Conservation (phyloP, 139 green algal species). For the Closterium sp. region DNA sequence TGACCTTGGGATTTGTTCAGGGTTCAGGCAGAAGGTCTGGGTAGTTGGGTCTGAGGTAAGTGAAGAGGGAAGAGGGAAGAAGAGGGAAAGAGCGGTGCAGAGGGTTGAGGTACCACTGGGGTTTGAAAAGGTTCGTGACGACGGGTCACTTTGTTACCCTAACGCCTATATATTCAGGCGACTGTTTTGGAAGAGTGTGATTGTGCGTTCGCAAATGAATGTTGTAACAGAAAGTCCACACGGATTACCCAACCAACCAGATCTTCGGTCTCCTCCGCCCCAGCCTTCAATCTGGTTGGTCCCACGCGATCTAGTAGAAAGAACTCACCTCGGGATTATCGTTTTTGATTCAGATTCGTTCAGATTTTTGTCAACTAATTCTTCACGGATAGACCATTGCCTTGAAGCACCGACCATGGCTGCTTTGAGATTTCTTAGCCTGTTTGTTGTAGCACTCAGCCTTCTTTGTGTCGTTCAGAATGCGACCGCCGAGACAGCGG, state of each 20-base stretch:
- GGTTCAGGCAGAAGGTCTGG: background rate
- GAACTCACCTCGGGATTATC: background rate
- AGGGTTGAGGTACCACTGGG: background rate
- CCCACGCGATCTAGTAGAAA: background rate
- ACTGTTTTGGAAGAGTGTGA: too few species aligned
- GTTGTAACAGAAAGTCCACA: background rate
- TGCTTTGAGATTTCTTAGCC: background rate
- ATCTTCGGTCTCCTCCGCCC: background rate
- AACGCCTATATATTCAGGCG: too few species aligned
- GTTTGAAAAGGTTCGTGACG: background rate
- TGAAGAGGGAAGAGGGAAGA: too few species aligned
- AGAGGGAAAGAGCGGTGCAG: background rate
- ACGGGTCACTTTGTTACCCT: too few species aligned
- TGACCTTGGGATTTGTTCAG: background rate
- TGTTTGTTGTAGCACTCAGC: background rate
- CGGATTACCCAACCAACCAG: background rate
- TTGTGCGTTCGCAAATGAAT: background rate
- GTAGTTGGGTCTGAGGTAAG: too few species aligned
- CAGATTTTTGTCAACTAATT: background rate
- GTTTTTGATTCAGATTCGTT: background rate
- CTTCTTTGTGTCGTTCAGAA: background rate
- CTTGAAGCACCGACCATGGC: background rate
- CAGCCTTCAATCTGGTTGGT: too few species aligned
- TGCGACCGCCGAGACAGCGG: background rate
- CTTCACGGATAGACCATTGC: background rate